phyloP scores from a whole-genome alignment of 805 yeast genomes.

The Vanderwaltozyma tropicalis region DNA sequence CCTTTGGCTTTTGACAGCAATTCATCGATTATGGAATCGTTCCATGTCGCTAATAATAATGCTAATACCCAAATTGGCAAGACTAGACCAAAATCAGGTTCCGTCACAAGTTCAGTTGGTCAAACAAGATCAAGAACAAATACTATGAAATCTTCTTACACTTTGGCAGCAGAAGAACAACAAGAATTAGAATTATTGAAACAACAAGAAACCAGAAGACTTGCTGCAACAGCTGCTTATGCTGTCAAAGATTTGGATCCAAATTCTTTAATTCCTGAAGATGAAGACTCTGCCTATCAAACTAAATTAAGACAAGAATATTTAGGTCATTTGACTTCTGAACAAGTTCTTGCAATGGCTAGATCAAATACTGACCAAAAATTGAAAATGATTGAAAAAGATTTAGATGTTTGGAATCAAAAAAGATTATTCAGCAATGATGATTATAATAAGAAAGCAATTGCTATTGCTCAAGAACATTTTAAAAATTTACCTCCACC shows the following conservation, averaged over 20 bases:
- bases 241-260: slow-evolving; percentile 31
- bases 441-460: slow-evolving; percentile 60
- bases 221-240: slow-evolving; percentile 35
- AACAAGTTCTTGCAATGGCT: slow-evolving; percentile 41
- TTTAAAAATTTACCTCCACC: slow-evolving; percentile 32
- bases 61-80: background rate
- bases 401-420: slow-evolving; percentile 2
- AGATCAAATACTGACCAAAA: slow-evolving; percentile 39
- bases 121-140: too few relatives aligned
- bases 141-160: background rate
- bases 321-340: slow-evolving; percentile 24
- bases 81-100: too few relatives aligned
- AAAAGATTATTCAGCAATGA: slow-evolving; percentile 30
- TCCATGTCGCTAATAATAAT: background rate
- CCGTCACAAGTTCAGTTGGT: too few relatives aligned
- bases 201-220: slow-evolving; percentile 10
- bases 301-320: slow-evolving; percentile 15
- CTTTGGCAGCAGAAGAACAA: background rate
- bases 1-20: too few relatives aligned
- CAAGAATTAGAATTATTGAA: background rate
- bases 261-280: slow-evolving; percentile 14
- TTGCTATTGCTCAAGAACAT: slow-evolving; percentile 64
- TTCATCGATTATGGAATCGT: too few relatives aligned
- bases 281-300: slow-evolving; percentile 2
- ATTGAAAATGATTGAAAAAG: slow-evolving; percentile 36